A percentile compares a stretch with the other conserved stretches of the same genome.
Conservation (phyloP, 2,329 filamentous ascomycete species). For the Nothopassalora personata region DNA sequence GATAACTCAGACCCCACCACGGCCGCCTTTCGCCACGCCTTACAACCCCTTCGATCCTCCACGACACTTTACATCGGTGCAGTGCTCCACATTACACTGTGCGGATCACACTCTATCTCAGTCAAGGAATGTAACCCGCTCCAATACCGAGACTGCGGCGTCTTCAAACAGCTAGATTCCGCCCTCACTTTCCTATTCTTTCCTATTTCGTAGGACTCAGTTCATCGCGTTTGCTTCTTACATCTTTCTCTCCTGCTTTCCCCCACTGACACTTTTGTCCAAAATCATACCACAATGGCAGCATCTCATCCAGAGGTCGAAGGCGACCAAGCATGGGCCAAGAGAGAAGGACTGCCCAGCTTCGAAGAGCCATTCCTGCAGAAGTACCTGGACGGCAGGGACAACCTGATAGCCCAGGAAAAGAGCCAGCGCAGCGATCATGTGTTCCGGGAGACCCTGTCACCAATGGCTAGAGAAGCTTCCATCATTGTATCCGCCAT, state of each 20-base stretch:
- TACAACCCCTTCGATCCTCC: background rate
- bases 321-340: conserved; percentile 36
- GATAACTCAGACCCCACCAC: background rate
- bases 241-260: background rate
- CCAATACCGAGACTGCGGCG: background rate
- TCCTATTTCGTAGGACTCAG: background rate
- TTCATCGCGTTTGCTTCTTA: background rate
- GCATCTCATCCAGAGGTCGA: background rate
- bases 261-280: too few species aligned
- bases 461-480: conserved; percentile 71
- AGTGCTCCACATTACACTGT: background rate
- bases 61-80: too few species aligned
- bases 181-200: background rate
- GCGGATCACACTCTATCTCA: background rate
- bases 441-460: conserved; percentile 67
- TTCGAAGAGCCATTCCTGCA: conserved; percentile 69
- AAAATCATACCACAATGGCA: background rate
- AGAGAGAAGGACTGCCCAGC: conserved; percentile 38
- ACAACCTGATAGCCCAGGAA: conserved; percentile 73
- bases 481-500: conserved; percentile 76
- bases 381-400: conserved; percentile 71
- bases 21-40: background rate
- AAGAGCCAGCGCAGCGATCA: conserved; percentile 72
- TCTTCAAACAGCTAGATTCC: background rate
- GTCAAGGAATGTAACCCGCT: too few species aligned